Evolutionary conservation across 1,284 basidiomycete species (phyloP).

Genomic region (Sanghuangporus sanghuang): DNA sequence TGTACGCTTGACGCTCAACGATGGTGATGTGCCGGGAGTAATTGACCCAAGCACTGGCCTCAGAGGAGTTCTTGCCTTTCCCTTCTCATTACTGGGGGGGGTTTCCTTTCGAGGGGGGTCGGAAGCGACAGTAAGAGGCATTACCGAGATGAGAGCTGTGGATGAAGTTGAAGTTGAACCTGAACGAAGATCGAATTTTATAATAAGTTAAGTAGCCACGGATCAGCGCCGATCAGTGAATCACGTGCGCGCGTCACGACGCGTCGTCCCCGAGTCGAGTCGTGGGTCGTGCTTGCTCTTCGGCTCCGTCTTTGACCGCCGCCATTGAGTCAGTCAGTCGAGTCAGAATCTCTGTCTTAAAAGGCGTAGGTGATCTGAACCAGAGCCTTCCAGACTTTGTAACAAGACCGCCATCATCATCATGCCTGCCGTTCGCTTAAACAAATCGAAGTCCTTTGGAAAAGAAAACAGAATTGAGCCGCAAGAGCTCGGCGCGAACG

Average conservation of each 20-base stretch:
- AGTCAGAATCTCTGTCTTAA: not conserved
- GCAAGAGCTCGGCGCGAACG: not conserved
- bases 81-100: not conserved
- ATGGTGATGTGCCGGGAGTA: not conserved
- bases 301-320: not conserved
- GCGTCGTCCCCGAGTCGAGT: not conserved
- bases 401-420: not conserved
- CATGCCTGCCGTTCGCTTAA: not conserved
- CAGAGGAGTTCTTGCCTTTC: not conserved
- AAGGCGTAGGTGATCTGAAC: not conserved
- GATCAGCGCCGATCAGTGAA: not conserved
- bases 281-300: not conserved
- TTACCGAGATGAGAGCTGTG: not conserved
- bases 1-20: not conserved
- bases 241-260: not conserved
- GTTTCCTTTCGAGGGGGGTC: not conserved
- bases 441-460: not conserved
- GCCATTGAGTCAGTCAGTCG: too few species aligned
- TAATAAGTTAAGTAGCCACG: not conserved
- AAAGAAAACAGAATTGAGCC: not conserved
- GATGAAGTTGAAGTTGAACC: not conserved
- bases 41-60: not conserved
- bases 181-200: not conserved
- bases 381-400: not conserved
- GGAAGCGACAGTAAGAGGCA: not conserved